Evolutionary conservation across 129 eudicot species (phyloP).

Genomic region (Arctium minus): DNA sequence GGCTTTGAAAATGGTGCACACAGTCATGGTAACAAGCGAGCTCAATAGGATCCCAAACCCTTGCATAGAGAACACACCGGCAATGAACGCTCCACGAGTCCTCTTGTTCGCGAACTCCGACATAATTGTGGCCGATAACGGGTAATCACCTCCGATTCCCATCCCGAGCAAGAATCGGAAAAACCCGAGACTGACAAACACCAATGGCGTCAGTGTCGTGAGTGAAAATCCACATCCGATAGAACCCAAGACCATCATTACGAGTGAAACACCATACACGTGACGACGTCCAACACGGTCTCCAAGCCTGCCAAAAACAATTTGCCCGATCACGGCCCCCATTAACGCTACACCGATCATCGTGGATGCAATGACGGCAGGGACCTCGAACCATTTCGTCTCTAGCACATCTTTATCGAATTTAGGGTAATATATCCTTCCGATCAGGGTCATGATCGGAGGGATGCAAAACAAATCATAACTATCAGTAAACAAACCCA

Average conservation of each 20-base stretch:
- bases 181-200: slow-evolving; percentile 36
- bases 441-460: slow-evolving; percentile 32
- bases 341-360: slow-evolving; percentile 31
- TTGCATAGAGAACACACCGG: slow-evolving; percentile 54
- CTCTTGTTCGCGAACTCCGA: slow-evolving; percentile 43
- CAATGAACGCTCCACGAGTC: slow-evolving; percentile 51
- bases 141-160: slow-evolving; percentile 59
- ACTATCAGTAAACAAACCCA: slow-evolving; percentile 51
- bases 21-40: slow-evolving; percentile 28
- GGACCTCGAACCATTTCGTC: slow-evolving; percentile 14
- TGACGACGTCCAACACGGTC: slow-evolving; percentile 35
- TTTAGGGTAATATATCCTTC: slow-evolving; percentile 34
- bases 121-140: slow-evolving; percentile 46
- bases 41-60: slow-evolving; percentile 41
- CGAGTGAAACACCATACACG: slow-evolving; percentile 40
- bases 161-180: slow-evolving; percentile 47
- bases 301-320: slow-evolving; percentile 44
- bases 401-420: background rate
- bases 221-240: slow-evolving; percentile 44
- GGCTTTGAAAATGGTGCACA: slow-evolving; percentile 14
- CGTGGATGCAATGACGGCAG: slow-evolving; percentile 16
- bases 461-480: slow-evolving; percentile 49
- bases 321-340: slow-evolving; percentile 33
- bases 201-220: slow-evolving; percentile 10
- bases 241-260: slow-evolving; percentile 44